Evolutionary conservation across 2,329 filamentous ascomycete species (phyloP).

Genomic region (Cryphonectria japonica): DNA sequence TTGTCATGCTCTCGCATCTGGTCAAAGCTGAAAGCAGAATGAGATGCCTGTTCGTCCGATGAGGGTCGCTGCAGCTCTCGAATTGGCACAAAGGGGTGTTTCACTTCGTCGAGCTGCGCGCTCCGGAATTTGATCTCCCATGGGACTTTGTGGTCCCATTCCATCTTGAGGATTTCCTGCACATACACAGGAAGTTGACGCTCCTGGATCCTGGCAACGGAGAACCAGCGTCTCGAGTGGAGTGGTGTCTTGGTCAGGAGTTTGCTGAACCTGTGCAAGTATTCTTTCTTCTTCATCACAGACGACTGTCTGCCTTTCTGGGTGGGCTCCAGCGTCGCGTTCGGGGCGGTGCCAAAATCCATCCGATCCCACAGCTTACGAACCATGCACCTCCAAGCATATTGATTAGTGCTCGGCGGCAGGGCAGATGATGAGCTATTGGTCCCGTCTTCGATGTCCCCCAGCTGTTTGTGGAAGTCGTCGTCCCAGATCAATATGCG

Average conservation of each 20-base stretch:
- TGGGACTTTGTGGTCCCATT: slow-evolving; percentile 22
- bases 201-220: background rate
- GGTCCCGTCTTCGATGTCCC: background rate
- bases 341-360: background rate
- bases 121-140: slow-evolving; percentile 16
- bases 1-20: background rate
- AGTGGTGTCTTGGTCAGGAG: slow-evolving; percentile 24
- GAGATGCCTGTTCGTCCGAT: background rate
- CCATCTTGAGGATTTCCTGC: slow-evolving; percentile 18
- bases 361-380: background rate
- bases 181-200: background rate
- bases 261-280: slow-evolving; percentile 1
- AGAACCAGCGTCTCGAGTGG: slow-evolving; percentile 26
- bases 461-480: background rate
- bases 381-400: background rate
- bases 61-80: slow-evolving; percentile 8
- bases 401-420: background rate
- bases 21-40: slow-evolving; percentile 1
- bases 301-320: background rate
- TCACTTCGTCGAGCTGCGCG: background rate
- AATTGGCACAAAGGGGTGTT: slow-evolving; percentile 14
- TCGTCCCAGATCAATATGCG: slow-evolving; percentile 26
- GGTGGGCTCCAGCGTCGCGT: background rate
- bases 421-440: background rate
- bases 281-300: background rate